phyloP scores from a whole-genome alignment of 2,329 filamentous ascomycete genomes.

The Aureobasidium leucospermi region DNA sequence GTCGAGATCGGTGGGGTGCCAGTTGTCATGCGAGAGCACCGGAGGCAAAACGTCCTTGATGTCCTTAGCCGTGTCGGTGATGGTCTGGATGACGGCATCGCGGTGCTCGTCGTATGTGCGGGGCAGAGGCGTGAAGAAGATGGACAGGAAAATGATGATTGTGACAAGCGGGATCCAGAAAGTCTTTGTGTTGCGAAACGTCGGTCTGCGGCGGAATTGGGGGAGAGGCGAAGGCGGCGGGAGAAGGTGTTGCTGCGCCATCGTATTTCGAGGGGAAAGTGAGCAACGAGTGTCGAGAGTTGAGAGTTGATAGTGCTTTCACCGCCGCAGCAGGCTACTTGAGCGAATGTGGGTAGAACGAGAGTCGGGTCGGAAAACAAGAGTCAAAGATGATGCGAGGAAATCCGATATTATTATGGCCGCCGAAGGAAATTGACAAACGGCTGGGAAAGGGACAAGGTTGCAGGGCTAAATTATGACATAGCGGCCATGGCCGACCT shows the following conservation, averaged over 20 bases:
- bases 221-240: slow-evolving; percentile 4
- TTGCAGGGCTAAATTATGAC: background rate
- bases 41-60: background rate
- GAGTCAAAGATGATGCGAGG: background rate
- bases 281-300: background rate
- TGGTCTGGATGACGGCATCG: slow-evolving; percentile 16
- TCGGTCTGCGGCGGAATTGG: background rate
- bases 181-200: slow-evolving; percentile 14
- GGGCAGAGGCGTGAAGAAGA: slow-evolving; percentile 17
- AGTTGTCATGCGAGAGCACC: background rate
- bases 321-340: slow-evolving; percentile 2
- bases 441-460: slow-evolving; percentile 1
- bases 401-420: background rate
- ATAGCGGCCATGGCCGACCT: background rate
- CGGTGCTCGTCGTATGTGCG: slow-evolving; percentile 13
- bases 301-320: background rate
- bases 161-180: slow-evolving; percentile 14
- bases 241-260: slow-evolving; percentile 8
- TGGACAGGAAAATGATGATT: slow-evolving; percentile 14
- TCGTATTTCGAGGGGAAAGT: background rate
- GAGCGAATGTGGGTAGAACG: background rate
- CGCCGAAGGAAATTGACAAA: background rate
- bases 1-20: background rate
- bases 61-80: slow-evolving; percentile 15
- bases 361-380: slow-evolving; percentile 4